Evolutionary conservation across 805 yeast species (phyloP), one percentile per base, ranked within the genome.

Genomic region (Saccharomycopsis babjevae): DNA sequence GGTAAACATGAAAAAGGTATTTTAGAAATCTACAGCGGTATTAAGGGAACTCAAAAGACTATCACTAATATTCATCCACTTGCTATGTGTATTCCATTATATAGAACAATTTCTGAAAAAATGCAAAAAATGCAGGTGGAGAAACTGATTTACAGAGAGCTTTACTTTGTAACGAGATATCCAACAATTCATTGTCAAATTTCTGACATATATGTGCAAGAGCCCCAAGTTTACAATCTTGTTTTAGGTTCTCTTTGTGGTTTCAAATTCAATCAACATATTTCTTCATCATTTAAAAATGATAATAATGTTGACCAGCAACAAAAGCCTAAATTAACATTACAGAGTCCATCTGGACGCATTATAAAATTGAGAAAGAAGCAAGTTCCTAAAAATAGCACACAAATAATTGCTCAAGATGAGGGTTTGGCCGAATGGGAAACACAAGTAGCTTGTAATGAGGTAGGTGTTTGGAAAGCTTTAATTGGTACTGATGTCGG

Each of bases 331-430:
- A 81, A 85, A 64, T 70, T 89, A 58, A 92, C 86, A 0, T 72
- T 93, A 18, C 91, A 90, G 68, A 81, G 94, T 0, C 99, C 99
- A 1, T 81, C 88, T 1, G 97, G 97, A 0, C 84, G 85, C 64
- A 81, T 88, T 63, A 80, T 79, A 66, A 83, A 85, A 66, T 73
- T 92, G 59, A 71, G 71, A 15, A 79, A 82, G 61, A 74, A 74
- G 43, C 70, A 73, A 60, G 71, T 70, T 22, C 78, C 81, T 5
- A 77, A 69, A 64, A 86, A 87, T 0, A 70, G 78, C 0, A 46
- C 52, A 20, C 52, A 22, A 22, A 20, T 46, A n/a, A 22, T 46
- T 13, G 32, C 10, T 13, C 25, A 46, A 25, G 52, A 46, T 22
- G 28, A 16, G 3, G 52, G 32, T 10, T 46, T 25, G 8, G 28